A percentile compares a stretch with the other conserved stretches of the same genome.
These are phyloP conservation scores for Trichoderma hamatum DNA, from an alignment of 2,329 filamentous ascomycete species.

Conservation along the genomic window DNA sequence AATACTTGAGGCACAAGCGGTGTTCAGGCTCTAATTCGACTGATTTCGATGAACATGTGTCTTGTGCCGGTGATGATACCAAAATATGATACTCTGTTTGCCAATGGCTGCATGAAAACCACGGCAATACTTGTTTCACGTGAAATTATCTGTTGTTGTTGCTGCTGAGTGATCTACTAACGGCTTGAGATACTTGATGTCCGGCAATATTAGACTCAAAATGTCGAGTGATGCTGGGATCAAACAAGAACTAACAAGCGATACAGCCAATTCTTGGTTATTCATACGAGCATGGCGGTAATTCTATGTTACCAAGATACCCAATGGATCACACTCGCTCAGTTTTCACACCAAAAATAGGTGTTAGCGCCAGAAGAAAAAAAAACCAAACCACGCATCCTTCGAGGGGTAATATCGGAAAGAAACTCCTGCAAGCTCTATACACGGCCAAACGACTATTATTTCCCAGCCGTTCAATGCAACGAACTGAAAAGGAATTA, in stretches of 20 bases:
- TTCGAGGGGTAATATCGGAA: background rate
- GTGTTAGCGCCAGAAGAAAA: background rate
- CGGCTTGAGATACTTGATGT: background rate
- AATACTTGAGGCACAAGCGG: constrained; percentile 22
- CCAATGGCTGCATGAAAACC: background rate
- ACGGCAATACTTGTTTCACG: background rate
- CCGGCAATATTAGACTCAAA: background rate
- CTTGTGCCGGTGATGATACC: constrained; percentile 8
- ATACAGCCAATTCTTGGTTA: background rate
- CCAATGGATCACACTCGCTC: background rate
- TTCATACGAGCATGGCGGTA: background rate
- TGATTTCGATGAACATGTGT: constrained; percentile 20
- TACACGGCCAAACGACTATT: background rate
- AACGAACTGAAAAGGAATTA: background rate
- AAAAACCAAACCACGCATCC: background rate
- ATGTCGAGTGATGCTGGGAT: too few relatives aligned
- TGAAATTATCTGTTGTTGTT: background rate
- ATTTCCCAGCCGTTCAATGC: background rate
- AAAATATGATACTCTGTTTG: background rate
- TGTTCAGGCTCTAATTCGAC: constrained; percentile 27
- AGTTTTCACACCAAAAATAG: background rate
- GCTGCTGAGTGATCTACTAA: background rate
- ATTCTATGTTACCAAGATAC: background rate
- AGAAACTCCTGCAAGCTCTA: background rate
- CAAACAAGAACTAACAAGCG: background rate